Percentiles rank a stretch among this genome's conserved stretches.
Evolutionary conservation across 352 stramenopile species (phyloP).

Genomic region (Pythium vanterpoolii): DNA sequence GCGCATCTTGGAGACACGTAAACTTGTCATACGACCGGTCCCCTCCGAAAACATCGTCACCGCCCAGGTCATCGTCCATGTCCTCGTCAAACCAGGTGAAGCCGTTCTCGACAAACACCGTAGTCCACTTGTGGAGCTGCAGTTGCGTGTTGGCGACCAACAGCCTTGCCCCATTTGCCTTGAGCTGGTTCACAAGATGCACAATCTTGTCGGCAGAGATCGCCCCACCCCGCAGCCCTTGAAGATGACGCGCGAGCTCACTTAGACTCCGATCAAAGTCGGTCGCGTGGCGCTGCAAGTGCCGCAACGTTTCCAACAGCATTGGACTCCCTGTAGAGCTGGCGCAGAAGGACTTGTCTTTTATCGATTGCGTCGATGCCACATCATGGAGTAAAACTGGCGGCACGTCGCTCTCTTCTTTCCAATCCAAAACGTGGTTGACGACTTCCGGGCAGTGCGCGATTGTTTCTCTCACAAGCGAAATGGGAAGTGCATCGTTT

Average conservation of each 20-base stretch:
- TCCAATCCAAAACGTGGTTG: constrained; percentile 77
- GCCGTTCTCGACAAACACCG: constrained; percentile 59
- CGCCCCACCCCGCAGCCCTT: not conserved
- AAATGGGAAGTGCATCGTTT: constrained; percentile 69
- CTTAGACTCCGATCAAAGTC: constrained; percentile 18
- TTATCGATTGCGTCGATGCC: constrained; percentile 11
- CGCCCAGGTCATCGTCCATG: constrained; percentile 28
- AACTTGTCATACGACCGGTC: constrained; percentile 80
- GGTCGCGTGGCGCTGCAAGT: constrained; percentile 3
- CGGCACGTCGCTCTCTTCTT: constrained; percentile 60
- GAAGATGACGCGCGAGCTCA: constrained; percentile 18
- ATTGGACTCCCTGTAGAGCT: not conserved
- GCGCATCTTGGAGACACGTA: constrained; percentile 72
- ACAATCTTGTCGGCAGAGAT: constrained; percentile 21
- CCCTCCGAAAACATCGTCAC: constrained; percentile 8
- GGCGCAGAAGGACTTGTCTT: not conserved
- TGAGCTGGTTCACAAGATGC: constrained; percentile 58
- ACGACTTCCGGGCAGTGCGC: constrained; percentile 73
- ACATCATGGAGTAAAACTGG: constrained; percentile 36
- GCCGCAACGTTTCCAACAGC: constrained; percentile 4
- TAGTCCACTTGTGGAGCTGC: constrained; percentile 75
- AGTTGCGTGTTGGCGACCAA: constrained; percentile 59
- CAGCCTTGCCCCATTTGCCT: constrained; percentile 39
- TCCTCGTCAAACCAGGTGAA: constrained; percentile 64
- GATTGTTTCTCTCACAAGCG: constrained; percentile 71